Conservation (phyloP, 371 early-diverging fungal species). For the Mucor mucedo region DNA sequence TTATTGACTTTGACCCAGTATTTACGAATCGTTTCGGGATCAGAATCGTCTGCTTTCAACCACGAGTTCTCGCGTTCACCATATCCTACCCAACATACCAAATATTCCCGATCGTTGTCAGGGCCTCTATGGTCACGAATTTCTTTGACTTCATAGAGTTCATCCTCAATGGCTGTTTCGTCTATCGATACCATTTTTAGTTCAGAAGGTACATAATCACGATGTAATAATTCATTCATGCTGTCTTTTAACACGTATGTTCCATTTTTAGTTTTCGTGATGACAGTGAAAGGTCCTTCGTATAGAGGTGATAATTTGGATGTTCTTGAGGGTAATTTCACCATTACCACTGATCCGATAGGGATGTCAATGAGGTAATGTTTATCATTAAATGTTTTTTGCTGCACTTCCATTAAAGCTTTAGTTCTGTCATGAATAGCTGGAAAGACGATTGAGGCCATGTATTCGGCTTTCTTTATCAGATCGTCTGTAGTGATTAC, state of each 20-base stretch:
- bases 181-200: slow-evolving; percentile 14
- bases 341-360: slow-evolving; percentile 9
- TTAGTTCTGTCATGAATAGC: slow-evolving; percentile 13
- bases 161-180: slow-evolving; percentile 15
- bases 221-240: slow-evolving; percentile 12
- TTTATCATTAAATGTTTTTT: slow-evolving; percentile 8
- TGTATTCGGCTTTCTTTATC: slow-evolving; percentile 14
- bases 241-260: slow-evolving; percentile 20
- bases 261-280: slow-evolving; percentile 19
- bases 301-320: slow-evolving; percentile 12
- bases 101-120: slow-evolving; percentile 1
- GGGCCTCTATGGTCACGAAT: background rate
- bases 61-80: slow-evolving; percentile 10
- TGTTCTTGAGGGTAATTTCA: background rate
- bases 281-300: slow-evolving; percentile 28
- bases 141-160: slow-evolving; percentile 6
- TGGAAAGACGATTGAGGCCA: slow-evolving; percentile 31
- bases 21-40: background rate
- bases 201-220: slow-evolving; percentile 24
- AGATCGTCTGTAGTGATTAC: slow-evolving; percentile 5
- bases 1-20: slow-evolving; percentile 9
- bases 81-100: slow-evolving; percentile 14
- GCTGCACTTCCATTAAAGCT: slow-evolving; percentile 3
- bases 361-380: slow-evolving; percentile 15
- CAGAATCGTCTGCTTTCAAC: background rate